Conservation (phyloP, 2,329 filamentous ascomycete genomes). For the Boeremia lycopersici region DNA sequence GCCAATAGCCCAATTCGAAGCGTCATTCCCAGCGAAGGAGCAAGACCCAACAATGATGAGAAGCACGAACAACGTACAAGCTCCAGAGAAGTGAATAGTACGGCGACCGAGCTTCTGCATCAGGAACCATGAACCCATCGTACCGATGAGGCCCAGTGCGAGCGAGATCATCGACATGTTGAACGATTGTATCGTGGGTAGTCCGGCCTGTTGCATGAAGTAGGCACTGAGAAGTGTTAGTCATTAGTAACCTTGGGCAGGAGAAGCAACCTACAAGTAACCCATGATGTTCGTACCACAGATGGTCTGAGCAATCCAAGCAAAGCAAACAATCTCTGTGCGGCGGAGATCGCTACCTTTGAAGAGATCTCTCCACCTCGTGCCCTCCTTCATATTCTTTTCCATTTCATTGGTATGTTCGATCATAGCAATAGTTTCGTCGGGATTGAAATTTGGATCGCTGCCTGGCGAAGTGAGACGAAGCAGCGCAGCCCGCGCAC, state of each 20-base stretch:
- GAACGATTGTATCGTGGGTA: conserved; percentile 50
- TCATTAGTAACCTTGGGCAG: background rate
- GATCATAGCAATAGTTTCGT: conserved; percentile 80
- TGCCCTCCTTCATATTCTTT: conserved; percentile 67
- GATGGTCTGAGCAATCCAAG: conserved; percentile 53
- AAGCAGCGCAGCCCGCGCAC: conserved; percentile 68
- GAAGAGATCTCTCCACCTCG: conserved; percentile 81
- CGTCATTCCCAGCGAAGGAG: conserved; percentile 59
- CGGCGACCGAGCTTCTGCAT: conserved; percentile 81
- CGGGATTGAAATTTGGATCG: conserved; percentile 59
- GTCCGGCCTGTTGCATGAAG: conserved; percentile 54
- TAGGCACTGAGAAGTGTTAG: conserved; percentile 44
- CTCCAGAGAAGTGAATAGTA: conserved; percentile 73
- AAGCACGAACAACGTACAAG: conserved; percentile 63
- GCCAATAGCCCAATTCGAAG: conserved; percentile 52
- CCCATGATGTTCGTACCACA: conserved; percentile 52
- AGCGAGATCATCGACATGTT: conserved; percentile 60
- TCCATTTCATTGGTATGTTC: conserved; percentile 85
- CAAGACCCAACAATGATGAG: conserved; percentile 81
- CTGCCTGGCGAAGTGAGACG: conserved; percentile 66
- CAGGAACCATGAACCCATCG: conserved; percentile 78
- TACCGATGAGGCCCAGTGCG: conserved; percentile 72
- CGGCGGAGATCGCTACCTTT: conserved; percentile 75
- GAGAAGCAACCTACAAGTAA: conserved; percentile 41
- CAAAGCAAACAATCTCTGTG: conserved; percentile 69